phyloP scores from a whole-genome alignment of 768 basidiomycete genomes.

The Boletus sp. region DNA sequence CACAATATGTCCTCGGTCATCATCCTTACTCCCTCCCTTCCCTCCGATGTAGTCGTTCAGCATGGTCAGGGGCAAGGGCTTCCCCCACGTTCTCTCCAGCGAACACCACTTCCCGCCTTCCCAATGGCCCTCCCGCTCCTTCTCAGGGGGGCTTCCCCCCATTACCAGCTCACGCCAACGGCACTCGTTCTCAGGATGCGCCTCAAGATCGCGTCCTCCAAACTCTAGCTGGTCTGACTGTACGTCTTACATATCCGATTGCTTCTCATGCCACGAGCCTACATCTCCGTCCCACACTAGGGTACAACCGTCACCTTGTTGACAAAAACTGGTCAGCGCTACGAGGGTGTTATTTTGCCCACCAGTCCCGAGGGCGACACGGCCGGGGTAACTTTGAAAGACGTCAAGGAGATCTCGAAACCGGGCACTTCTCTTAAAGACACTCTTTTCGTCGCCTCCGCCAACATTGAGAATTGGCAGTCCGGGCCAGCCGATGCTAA shows the following conservation, averaged over 20 bases:
- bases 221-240: slow-evolving; percentile 66
- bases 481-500: slow-evolving; percentile 73
- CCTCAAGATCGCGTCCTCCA: slow-evolving; percentile 61
- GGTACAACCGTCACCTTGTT: slow-evolving; percentile 76
- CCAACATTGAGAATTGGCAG: slow-evolving; percentile 70
- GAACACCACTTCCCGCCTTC: slow-evolving; percentile 38
- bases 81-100: slow-evolving; percentile 69
- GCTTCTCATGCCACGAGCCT: slow-evolving; percentile 7
- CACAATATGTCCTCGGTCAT: slow-evolving; percentile 12
- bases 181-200: slow-evolving; percentile 41
- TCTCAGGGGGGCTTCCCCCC: slow-evolving; percentile 43
- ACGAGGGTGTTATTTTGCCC: slow-evolving; percentile 67
- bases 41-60: slow-evolving; percentile 37
- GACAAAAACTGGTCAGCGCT: slow-evolving; percentile 68
- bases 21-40: slow-evolving; percentile 6
- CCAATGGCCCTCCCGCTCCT: slow-evolving; percentile 38
- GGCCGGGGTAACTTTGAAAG: slow-evolving; percentile 68
- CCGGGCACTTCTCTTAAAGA: slow-evolving; percentile 72
- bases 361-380: slow-evolving; percentile 65
- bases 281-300: slow-evolving; percentile 35
- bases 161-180: slow-evolving; percentile 44
- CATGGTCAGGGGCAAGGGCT: slow-evolving; percentile 67
- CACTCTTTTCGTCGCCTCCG: slow-evolving; percentile 60
- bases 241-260: slow-evolving; percentile 38
- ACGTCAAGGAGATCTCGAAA: slow-evolving; percentile 68